Base-by-base conservation (phyloP, 441 rosid species). In the Pelargonium myrrhifolium region DNA sequence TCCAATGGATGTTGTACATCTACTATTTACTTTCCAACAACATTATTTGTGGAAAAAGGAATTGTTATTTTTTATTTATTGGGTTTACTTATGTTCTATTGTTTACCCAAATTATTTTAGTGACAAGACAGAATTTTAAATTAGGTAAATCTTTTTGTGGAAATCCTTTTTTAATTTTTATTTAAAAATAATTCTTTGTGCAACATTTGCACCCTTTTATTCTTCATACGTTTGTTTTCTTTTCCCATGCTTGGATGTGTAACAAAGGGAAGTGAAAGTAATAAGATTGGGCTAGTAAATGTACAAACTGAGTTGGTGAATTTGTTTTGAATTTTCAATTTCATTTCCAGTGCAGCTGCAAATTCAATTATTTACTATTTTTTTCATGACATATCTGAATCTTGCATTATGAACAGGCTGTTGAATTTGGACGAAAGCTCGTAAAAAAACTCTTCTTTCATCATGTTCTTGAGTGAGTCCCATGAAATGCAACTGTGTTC, bases 341-440 rank as follows among this genome's bases (percentile, higher is more conserved):
- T 12, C 45, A 40, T 8, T 9, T 51, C 21, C 58, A n/a, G 6
- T 9, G 20, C 8, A 2, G 60, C 4, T 55, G 68, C 11, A 0
- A 21, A 24, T 12, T 59, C 61, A 11, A 61, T 49, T 10, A 51
- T 39, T 10, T 60, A 43, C 28, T 22, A 56, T 3, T 1, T 64
- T 65, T 37, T 65, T 47, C 11, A 15, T 20, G 20, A 6, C 60
- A 18, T 17, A 55, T 55, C 14, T 55, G 60, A 55, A 42, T 67
- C 42, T 55, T 60, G 39, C 35, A n/a, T 43, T 67, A 24, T 74
- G 72, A 18, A 55, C 81, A 88, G 93, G 96, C 92, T 65, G 72
- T 88, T 79, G 88, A 89, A 81, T 91, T 92, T 72, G 93, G 88
- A 45, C 82, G 86, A 74, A 89, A 87, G 81, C 89, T 92, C 67